Conservation (phyloP, 31 red algal genomes). For the Endocladia muricata region DNA sequence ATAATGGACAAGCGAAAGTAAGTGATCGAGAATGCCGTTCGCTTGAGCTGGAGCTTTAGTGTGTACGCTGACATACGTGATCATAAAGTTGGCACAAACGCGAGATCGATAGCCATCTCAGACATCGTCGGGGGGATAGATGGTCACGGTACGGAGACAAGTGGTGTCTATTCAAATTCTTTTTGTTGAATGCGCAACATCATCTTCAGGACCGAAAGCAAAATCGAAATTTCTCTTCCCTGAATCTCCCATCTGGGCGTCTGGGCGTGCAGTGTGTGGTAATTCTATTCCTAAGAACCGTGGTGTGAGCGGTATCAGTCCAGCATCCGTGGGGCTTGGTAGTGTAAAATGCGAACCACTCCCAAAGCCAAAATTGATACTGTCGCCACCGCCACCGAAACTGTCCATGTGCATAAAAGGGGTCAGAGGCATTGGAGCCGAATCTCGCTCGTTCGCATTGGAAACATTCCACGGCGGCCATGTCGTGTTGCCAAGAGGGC, state of each 20-base stretch:
- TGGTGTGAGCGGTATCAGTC: constrained; percentile 21
- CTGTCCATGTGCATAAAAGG: constrained; percentile 24
- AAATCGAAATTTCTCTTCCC: background rate
- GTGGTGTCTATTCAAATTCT: too few relatives aligned
- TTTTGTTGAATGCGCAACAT: too few relatives aligned
- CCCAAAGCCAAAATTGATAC: background rate
- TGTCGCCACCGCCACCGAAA: background rate
- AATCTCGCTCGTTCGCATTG: background rate
- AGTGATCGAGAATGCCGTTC: too few relatives aligned
- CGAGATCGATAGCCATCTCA: too few relatives aligned
- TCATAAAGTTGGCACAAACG: too few relatives aligned
- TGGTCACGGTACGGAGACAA: too few relatives aligned
- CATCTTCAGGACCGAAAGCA: background rate
- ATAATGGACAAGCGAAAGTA: too few relatives aligned
- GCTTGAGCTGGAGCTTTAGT: too few relatives aligned
- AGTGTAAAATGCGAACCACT: constrained; percentile 8
- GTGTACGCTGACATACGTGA: too few relatives aligned
- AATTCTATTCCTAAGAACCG: background rate
- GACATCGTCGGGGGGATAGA: too few relatives aligned
- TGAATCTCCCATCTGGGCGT: background rate
- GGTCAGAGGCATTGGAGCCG: background rate
- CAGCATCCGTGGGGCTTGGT: constrained; percentile 38
- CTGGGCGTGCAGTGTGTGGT: background rate
- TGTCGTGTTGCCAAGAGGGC: background rate
- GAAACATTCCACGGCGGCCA: constrained; percentile 19